Evolutionary conservation across 2,329 filamentous ascomycete genomes (phyloP).

Genomic region (Aphanoascus verrucosus): DNA sequence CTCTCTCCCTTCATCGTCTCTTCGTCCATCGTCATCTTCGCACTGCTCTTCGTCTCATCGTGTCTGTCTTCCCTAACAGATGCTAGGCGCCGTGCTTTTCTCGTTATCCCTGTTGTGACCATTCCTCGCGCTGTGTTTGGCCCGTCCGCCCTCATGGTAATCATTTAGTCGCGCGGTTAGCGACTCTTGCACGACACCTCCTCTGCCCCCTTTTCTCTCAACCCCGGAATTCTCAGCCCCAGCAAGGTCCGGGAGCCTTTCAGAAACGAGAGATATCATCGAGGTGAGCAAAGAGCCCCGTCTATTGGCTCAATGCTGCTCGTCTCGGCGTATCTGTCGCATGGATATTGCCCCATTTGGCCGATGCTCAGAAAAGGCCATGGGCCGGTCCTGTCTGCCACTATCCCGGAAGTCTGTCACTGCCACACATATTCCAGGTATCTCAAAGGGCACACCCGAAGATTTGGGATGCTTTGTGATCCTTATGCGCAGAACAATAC

Average conservation of each 20-base stretch:
- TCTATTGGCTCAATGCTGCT: background rate
- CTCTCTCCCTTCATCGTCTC: background rate
- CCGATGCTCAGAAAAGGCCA: background rate
- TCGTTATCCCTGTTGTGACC: background rate
- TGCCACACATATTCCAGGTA: background rate
- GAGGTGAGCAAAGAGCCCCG: background rate
- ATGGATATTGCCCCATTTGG: background rate
- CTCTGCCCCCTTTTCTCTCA: background rate
- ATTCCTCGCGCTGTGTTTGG: background rate
- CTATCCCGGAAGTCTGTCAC: conserved; percentile 1
- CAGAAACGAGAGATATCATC: background rate
- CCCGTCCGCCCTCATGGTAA: background rate
- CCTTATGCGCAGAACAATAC: conserved; percentile 12
- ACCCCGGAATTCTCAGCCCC: background rate
- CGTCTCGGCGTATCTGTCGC: background rate
- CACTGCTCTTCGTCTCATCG: background rate
- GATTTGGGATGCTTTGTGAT: conserved; percentile 6
- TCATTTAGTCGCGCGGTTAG: conserved; percentile 6
- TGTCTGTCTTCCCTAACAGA: background rate
- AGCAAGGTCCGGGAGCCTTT: background rate
- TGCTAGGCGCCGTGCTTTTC: background rate
- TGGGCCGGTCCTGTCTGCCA: background rate
- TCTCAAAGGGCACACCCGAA: conserved; percentile 4
- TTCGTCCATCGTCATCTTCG: background rate
- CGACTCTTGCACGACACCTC: background rate